Evolutionary conservation across 2,329 filamentous ascomycete genomes (phyloP).

Genomic region (Alternaria gansuensis): DNA sequence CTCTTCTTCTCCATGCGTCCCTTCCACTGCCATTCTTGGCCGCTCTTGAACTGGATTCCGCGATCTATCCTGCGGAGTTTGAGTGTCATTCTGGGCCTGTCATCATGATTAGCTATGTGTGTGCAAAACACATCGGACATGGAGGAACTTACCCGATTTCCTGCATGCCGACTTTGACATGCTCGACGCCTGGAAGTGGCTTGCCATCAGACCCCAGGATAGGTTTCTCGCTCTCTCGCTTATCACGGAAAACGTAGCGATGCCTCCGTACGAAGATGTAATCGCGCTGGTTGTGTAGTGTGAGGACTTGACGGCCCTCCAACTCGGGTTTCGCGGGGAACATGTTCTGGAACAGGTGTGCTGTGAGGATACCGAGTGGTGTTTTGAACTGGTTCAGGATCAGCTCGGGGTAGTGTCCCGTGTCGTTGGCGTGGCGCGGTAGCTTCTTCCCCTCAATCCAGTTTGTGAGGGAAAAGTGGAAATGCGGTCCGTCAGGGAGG

Average conservation of each 20-base stretch:
- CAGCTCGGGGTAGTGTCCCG: slow-evolving; percentile 88
- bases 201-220: slow-evolving; percentile 84
- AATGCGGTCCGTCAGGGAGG: slow-evolving; percentile 84
- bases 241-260: slow-evolving; percentile 92
- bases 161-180: slow-evolving; percentile 85
- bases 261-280: slow-evolving; percentile 94
- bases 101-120: slow-evolving; percentile 6
- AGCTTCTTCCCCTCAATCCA: slow-evolving; percentile 90
- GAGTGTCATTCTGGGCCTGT: slow-evolving; percentile 70
- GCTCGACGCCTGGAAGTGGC: slow-evolving; percentile 83
- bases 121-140: neutral
- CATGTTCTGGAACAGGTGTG: slow-evolving; percentile 78
- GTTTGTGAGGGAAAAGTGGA: slow-evolving; percentile 90
- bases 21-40: slow-evolving; percentile 96
- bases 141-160: slow-evolving; percentile 70
- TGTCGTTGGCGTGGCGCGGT: slow-evolving; percentile 86
- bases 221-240: slow-evolving; percentile 84
- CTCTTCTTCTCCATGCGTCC: slow-evolving; percentile 92
- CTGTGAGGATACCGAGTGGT: slow-evolving; percentile 85
- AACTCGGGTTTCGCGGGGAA: slow-evolving; percentile 86
- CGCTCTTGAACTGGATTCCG: slow-evolving; percentile 78
- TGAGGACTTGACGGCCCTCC: slow-evolving; percentile 86
- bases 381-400: slow-evolving; percentile 95
- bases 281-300: slow-evolving; percentile 92
- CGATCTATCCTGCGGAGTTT: slow-evolving; percentile 92